Evolutionary conservation across 202 grass and related monocot species (phyloP), one percentile per base, ranked within the genome.

Genomic region (Zoysia matrella): DNA sequence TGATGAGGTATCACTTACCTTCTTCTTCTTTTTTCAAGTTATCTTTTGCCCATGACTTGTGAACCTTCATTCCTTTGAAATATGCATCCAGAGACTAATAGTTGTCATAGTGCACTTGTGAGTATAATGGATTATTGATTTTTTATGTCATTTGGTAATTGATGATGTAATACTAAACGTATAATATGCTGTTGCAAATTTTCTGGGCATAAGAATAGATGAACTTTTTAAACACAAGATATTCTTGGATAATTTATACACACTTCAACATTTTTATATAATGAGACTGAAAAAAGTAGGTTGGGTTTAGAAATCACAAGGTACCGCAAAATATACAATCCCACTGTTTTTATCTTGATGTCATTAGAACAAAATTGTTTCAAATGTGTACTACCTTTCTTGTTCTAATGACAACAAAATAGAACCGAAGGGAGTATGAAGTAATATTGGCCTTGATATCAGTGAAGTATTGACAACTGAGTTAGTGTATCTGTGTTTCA

Each of bases 1-100:
- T 11, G 89, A 90, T 80, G 94, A 97, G 91, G 94, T 97, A 92
- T 78, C 68, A 44, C 36, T 51, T 43, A 48, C 13, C 53, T 74
- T 4, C 61, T 15, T 41, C 6, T 57, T 30, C 62, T 54, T 11
- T 84, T 30, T 30, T 30, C 22, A 30, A 39, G 40, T 71, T 88
- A 64, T 49, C 14, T 11, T 72, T 73, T 67, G 14, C 11, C 3
- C 10, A 9, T 68, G 71, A 49, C 52, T 52, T 42, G 56, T 47
- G 55, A 77, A 8, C 16, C 30, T 65, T 16, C 12, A 5, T 73
- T 71, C 3, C 0, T 85, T 54, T 65, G 43, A 80, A 71, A 80
- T 13, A 58, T 49, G 3, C 44, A 79, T 16, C 41, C 41, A 57
- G 48, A 68, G 63, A 70, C 22, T 22, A 58, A 46, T 6, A 58